Evolutionary conservation across 345 rosid species (phyloP).

Genomic region (Angophora floribunda): DNA sequence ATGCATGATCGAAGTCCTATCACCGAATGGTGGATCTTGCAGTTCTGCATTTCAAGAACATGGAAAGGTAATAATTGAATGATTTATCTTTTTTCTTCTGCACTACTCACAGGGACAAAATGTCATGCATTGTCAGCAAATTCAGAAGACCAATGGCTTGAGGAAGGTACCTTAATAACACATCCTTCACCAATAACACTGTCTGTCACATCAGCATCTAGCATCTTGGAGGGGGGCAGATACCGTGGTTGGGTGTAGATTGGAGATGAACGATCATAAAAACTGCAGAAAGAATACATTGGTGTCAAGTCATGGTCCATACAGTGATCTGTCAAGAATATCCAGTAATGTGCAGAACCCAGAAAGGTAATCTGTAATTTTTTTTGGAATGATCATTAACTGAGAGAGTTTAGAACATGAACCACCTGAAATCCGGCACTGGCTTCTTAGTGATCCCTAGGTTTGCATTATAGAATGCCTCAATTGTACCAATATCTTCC

Average conservation of each 20-base stretch:
- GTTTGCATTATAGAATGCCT: slow-evolving; percentile 93
- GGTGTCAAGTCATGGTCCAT: not conserved
- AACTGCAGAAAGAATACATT: slow-evolving; percentile 29
- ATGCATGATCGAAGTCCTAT: slow-evolving; percentile 95
- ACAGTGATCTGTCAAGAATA: not conserved
- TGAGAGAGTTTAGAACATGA: not conserved
- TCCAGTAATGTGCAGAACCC: not conserved
- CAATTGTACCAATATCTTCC: slow-evolving; percentile 98
- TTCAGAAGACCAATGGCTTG: not conserved
- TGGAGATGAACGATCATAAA: slow-evolving; percentile 93
- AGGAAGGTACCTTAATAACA: slow-evolving; percentile 64
- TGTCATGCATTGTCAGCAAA: not conserved
- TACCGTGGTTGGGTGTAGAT: slow-evolving; percentile 97
- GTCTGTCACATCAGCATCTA: slow-evolving; percentile 93
- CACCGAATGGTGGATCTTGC: slow-evolving; percentile 91
- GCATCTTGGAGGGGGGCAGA: slow-evolving; percentile 96
- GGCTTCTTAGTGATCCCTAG: slow-evolving; percentile 94
- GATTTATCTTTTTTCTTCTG: not conserved
- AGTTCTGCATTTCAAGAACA: slow-evolving; percentile 40
- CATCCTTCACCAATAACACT: slow-evolving; percentile 98
- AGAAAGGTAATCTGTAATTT: not conserved
- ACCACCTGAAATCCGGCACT: slow-evolving; percentile 85
- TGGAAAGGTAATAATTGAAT: not conserved
- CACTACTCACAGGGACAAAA: not conserved
- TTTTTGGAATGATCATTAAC: not conserved